Evolutionary conservation across 2,329 filamentous ascomycete species (phyloP), one percentile per base, ranked within the genome.

Genomic region (Sporothrix schenckii): DNA sequence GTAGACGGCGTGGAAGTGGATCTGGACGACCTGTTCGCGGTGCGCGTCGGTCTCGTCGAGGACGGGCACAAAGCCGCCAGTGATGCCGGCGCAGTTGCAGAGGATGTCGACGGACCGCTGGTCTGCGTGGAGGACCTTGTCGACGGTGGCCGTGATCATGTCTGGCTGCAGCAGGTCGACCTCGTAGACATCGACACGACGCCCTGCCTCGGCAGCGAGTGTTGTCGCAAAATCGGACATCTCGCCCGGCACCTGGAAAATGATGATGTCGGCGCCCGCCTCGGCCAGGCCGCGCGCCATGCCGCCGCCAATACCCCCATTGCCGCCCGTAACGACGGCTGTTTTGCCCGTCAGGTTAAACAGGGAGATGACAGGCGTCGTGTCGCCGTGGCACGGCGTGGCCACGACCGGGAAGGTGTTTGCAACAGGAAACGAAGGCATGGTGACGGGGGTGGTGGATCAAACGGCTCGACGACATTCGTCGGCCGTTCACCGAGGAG

Each of bases 181-280:
- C 56, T 60, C 56, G 19, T 60, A 60, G 56, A 60, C 56, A 5
- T 60, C 56, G 56, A 60, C 56, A 13, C 56, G 56, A 11, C 56
- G 56, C 1, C 56, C 56, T 4, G 56, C 41, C 30, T 60, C 56
- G 30, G 56, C 30, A 2, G 56, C 56, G 2, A 60, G 56, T 5
- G n/a, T 60, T 9, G 19, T 14, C 16, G 30, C 34, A 27, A 74
- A 74, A 21, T 61, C 52, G 5, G 73, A 73, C 7, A 4, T 44
- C 24, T 74, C 73, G 10, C 70, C 72, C 1, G 73, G 73, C 52
- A 74, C 69, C 49, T 72, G 71, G 34, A 72, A 54, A 56, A 72
- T 70, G 68, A 72, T 66, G 27, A 70, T 68, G 41, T 72, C 71
- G 44, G 68, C 67, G 24, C 67, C 67, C 21, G 67, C 67, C 6